Evolutionary conservation across 1,284 basidiomycete genomes (phyloP).

Genomic region (Rhodotorula sp.): DNA sequence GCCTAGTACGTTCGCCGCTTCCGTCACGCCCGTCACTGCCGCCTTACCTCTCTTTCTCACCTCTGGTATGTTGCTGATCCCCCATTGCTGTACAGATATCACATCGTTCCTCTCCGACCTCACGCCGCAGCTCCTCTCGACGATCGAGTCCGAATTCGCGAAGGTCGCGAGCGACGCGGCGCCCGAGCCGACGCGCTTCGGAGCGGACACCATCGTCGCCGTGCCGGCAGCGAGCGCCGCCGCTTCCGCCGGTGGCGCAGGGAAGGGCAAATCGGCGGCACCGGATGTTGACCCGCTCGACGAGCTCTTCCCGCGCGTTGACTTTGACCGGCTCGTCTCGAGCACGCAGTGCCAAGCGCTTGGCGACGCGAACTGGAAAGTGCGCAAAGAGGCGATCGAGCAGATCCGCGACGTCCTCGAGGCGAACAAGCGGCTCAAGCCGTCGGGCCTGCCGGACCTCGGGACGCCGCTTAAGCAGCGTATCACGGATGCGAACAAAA

Average conservation of each 20-base stretch:
- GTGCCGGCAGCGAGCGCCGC: slow-evolving; percentile 44
- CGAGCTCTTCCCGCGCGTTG: slow-evolving; percentile 91
- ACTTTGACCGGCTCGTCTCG: slow-evolving; percentile 82
- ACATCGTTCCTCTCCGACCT: slow-evolving; percentile 90
- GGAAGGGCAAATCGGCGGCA: slow-evolving; percentile 50
- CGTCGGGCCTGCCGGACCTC: slow-evolving; percentile 83
- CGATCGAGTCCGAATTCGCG: slow-evolving; percentile 89
- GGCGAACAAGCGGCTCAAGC: slow-evolving; percentile 87
- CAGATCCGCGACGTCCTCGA: slow-evolving; percentile 79
- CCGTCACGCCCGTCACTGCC: fast-evolving
- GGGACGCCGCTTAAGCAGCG: slow-evolving; percentile 83
- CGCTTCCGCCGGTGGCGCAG: slow-evolving; percentile 53
- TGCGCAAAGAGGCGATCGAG: slow-evolving; percentile 93
- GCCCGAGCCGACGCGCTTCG: slow-evolving; percentile 77
- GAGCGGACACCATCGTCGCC: slow-evolving; percentile 60
- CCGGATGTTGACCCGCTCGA: slow-evolving; percentile 71
- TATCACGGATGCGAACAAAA: slow-evolving; percentile 89
- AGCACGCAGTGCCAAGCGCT: slow-evolving; percentile 80
- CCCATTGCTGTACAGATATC: slow-evolving; percentile 62
- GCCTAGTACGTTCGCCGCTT: slow-evolving; percentile 61
- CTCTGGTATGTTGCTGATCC: neutral
- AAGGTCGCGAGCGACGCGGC: slow-evolving; percentile 80
- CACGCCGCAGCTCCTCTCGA: slow-evolving; percentile 89
- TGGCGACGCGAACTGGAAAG: slow-evolving; percentile 90
- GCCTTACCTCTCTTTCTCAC: too few species aligned